Evolutionary conservation across 768 basidiomycete genomes (phyloP).

Genomic region (Agaricus sinodeliciosus): DNA sequence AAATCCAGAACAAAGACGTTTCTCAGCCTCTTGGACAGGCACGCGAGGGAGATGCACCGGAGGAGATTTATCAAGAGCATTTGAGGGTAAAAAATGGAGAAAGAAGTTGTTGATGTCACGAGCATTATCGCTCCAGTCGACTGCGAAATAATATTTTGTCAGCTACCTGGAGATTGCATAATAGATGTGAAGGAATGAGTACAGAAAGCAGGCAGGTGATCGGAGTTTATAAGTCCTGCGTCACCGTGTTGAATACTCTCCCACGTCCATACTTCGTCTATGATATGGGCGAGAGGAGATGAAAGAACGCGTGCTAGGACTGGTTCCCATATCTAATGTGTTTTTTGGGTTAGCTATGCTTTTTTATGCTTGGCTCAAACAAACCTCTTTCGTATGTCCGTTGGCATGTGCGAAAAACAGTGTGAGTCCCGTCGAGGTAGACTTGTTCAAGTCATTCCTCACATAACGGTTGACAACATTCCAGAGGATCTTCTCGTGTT

Average conservation of each 20-base stretch:
- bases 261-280: constrained; percentile 75
- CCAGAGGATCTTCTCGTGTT: constrained; percentile 49
- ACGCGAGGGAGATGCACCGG: constrained; percentile 52
- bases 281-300: constrained; percentile 24
- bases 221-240: constrained; percentile 69
- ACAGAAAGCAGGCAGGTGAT: constrained; percentile 18
- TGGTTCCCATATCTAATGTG: constrained; percentile 71
- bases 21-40: constrained; percentile 28
- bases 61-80: constrained; percentile 24
- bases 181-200: not conserved
- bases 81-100: constrained; percentile 53
- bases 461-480: constrained; percentile 68
- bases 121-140: constrained; percentile 70
- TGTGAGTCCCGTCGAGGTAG: constrained; percentile 44
- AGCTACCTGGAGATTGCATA: not conserved
- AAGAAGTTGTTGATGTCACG: constrained; percentile 79
- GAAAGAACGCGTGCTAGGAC: constrained; percentile 47
- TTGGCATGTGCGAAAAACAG: constrained; percentile 79
- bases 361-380: constrained; percentile 10
- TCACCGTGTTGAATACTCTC: constrained; percentile 86
- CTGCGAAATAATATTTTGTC: constrained; percentile 26
- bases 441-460: constrained; percentile 19
- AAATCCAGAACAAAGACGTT: constrained; percentile 43
- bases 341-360: not conserved
- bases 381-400: constrained; percentile 82